Percentiles rank a stretch among this genome's conserved stretches.
Conservation (phyloP, 805 yeast genomes). For the Saccharomyces cerevisiae region DNA sequence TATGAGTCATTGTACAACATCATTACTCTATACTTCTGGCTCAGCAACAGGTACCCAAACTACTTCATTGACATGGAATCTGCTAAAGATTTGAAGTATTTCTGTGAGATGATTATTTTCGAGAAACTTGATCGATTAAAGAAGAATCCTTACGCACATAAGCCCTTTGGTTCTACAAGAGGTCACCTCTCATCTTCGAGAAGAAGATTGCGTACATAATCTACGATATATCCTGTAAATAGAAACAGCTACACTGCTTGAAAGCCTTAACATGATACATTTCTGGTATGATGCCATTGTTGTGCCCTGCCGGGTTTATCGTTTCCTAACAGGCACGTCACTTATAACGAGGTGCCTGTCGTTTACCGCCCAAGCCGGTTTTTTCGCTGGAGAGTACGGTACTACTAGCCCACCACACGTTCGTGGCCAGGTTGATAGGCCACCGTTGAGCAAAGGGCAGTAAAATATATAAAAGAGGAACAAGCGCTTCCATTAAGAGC, state of each 20-base stretch:
- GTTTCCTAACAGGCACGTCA: neutral
- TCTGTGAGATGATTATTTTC: slow-evolving; percentile 50
- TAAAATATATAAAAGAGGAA: neutral
- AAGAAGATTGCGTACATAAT: slow-evolving; percentile 3
- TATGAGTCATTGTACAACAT: slow-evolving; percentile 61
- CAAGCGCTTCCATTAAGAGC: neutral
- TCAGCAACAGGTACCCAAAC: slow-evolving; percentile 78
- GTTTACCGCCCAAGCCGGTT: neutral
- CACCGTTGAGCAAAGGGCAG: neutral
- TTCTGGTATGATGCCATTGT: neutral
- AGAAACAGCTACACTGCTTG: neutral
- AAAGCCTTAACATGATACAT: neutral
- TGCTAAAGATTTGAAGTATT: slow-evolving; percentile 58
- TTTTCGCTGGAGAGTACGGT: neutral
- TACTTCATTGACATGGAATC: slow-evolving; percentile 68
- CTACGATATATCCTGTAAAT: neutral
- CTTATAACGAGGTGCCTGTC: neutral
- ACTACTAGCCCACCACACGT: neutral
- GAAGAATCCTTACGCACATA: slow-evolving; percentile 24
- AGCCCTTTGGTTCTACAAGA: neutral
- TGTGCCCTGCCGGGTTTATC: neutral
- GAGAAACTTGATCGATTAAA: slow-evolving; percentile 30
- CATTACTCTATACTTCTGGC: slow-evolving; percentile 71
- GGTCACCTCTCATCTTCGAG: slow-evolving; percentile 1
- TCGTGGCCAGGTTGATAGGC: neutral